phyloP scores from a whole-genome alignment of 371 early-diverging fungal species.

The Syncephalastrum contaminatum region DNA sequence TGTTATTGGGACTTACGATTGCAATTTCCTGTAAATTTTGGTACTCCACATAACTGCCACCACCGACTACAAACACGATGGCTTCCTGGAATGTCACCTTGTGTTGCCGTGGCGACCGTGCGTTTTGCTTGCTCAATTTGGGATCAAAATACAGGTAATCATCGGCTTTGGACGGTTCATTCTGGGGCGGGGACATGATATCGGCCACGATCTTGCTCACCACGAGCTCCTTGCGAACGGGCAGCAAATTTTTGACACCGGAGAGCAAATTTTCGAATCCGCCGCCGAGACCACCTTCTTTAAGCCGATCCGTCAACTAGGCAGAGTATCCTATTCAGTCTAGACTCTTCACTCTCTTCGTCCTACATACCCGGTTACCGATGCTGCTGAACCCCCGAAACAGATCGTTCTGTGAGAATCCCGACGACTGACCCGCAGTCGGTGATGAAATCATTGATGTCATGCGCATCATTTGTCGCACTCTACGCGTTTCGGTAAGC shows the following conservation, averaged over 20 bases:
- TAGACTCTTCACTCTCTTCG: neutral
- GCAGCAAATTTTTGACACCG: conserved; percentile 94
- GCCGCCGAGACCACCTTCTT: conserved; percentile 79
- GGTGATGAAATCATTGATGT: conserved; percentile 58
- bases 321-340: neutral
- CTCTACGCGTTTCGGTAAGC: conserved; percentile 30
- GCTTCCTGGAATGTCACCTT: conserved; percentile 80
- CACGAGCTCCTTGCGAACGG: conserved; percentile 84
- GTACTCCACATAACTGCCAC: conserved; percentile 95
- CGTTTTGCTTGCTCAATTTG: conserved; percentile 53
- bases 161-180: conserved; percentile 63
- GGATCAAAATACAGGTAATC: conserved; percentile 92
- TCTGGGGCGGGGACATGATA: conserved; percentile 72
- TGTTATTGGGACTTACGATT: conserved; percentile 44
- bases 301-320: conserved; percentile 75
- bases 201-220: conserved; percentile 83
- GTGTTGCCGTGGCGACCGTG: conserved; percentile 46
- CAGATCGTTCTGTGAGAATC: conserved; percentile 50
- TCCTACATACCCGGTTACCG: conserved; percentile 71
- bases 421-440: conserved; percentile 46
- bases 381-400: conserved; percentile 79
- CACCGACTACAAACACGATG: conserved; percentile 96
- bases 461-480: conserved; percentile 72
- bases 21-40: conserved; percentile 91
- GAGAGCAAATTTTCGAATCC: conserved; percentile 84